Base-by-base conservation (phyloP, 352 stramenopile genomes). In the Globisporangium camurandrum region DNA sequence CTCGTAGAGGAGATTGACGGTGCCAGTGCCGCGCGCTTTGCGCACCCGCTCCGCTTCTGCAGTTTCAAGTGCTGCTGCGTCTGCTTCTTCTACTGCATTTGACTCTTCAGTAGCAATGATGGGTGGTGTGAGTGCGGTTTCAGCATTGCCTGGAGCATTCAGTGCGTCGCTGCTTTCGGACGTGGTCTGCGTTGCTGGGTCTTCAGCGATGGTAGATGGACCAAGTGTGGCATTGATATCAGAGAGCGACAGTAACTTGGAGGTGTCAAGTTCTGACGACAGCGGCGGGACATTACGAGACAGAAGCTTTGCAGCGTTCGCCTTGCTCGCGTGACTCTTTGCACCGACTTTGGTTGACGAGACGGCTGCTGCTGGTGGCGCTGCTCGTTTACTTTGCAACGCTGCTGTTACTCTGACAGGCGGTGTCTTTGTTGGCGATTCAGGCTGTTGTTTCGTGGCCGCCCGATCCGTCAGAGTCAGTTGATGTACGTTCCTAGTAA, bases 1-100 rank as follows among this genome's bases (percentile, higher is more conserved):
- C 51, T 96, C 79, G 60, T 96, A 96, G 54, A 88, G 71, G 2
- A 96, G 62, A 16, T 78, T 83, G 24, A 88, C 62, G 43, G 72
- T 77, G 10, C 84, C 86, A 20, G 77, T 88, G 4, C 67, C 63
- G 17, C 68, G 69, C 16, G 72, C 56, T 48, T 75, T 75, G n/a
- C 61, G 59, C 26, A 76, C 30, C 14, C 57, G 50, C 22, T 65
- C 59, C 6, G 49, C 55, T 46, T 81, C 66, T n/a, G 49, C 50
- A 26, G 52, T 36, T 20, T 27, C 46, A 27, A 16, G 41, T 8
- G 49, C 48, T 1, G 16, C 33, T 3, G 27, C 23, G 16, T 44
- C 23, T 20, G 37, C 40, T 3, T 19, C 19, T 37, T 40, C 27
- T 7, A 31, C 44, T 40, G 27, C 27, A 11, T 20, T 30, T n/a